phyloP scores from a whole-genome alignment of 768 basidiomycete genomes.

The Auricularia sp. region DNA sequence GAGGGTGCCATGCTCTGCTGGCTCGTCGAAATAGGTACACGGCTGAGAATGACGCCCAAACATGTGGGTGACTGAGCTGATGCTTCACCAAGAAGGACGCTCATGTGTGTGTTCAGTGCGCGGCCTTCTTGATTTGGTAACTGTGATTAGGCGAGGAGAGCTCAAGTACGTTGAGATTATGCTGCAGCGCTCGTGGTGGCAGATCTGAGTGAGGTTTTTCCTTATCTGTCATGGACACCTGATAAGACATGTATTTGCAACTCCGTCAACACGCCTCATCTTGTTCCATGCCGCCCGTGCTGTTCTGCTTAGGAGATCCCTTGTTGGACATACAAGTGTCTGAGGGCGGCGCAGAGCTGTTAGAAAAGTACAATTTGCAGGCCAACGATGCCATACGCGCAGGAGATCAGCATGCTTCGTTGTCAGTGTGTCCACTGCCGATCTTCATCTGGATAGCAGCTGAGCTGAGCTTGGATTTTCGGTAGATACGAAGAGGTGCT shows the following conservation, averaged over 20 bases:
- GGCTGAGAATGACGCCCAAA: too few species aligned
- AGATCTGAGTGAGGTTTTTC: not conserved
- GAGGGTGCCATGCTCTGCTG: too few species aligned
- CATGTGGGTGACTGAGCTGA: too few species aligned
- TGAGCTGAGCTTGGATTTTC: not conserved
- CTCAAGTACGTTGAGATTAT: too few species aligned
- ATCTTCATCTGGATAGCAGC: not conserved
- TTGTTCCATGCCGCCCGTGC: slow-evolving; percentile 25
- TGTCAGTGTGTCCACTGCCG: slow-evolving; percentile 40
- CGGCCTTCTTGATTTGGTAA: too few species aligned
- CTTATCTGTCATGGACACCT: too few species aligned
- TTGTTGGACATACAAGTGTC: slow-evolving; percentile 92
- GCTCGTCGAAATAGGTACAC: too few species aligned
- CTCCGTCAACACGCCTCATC: too few species aligned
- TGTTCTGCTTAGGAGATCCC: slow-evolving; percentile 93
- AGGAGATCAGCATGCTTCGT: slow-evolving; percentile 70
- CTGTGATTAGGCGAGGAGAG: too few species aligned
- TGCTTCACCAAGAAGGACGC: too few species aligned
- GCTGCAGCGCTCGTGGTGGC: slow-evolving; percentile 6
- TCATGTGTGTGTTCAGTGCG: too few species aligned
- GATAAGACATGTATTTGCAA: too few species aligned
- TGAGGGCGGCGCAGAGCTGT: slow-evolving; percentile 61
- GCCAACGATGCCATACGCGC: slow-evolving; percentile 96
- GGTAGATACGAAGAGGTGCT: slow-evolving; percentile 82
- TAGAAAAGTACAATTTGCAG: slow-evolving; percentile 84